A percentile compares a stretch with the other conserved stretches of the same genome.
Evolutionary conservation across 2,329 filamentous ascomycete genomes (phyloP).

Genomic region (Ophiostoma quercus): DNA sequence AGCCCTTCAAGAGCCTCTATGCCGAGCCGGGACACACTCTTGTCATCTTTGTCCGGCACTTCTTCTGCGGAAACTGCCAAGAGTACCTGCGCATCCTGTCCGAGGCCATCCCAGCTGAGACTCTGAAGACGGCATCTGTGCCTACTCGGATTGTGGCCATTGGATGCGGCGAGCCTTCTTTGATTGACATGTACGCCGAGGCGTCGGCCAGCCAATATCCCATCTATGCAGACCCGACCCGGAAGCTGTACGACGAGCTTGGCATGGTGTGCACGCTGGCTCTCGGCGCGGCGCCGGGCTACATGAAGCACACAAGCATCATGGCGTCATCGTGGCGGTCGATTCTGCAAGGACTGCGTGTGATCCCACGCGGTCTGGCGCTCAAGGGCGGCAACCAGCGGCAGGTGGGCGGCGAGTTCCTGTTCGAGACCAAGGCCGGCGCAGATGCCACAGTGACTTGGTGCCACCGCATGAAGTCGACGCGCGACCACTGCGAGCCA

Average conservation of each 20-base stretch:
- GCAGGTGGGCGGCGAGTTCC: constrained; percentile 71
- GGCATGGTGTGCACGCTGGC: constrained; percentile 63
- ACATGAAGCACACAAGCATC: constrained; percentile 54
- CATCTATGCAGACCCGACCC: constrained; percentile 71
- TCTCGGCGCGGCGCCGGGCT: constrained; percentile 56
- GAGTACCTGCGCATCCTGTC: constrained; percentile 64
- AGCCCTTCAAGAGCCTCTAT: constrained; percentile 60
- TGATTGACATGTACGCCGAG: constrained; percentile 62
- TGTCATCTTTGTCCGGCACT: constrained; percentile 71
- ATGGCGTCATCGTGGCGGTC: constrained; percentile 44
- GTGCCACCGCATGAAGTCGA: constrained; percentile 78
- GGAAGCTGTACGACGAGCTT: constrained; percentile 59
- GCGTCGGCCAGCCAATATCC: constrained; percentile 63
- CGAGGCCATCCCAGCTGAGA: constrained; percentile 49
- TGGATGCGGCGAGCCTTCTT: constrained; percentile 63
- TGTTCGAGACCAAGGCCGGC: constrained; percentile 53
- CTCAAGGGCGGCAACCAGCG: constrained; percentile 60
- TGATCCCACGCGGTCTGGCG: constrained; percentile 53
- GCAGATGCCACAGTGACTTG: constrained; percentile 52
- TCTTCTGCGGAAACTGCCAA: constrained; percentile 76
- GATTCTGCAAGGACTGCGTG: constrained; percentile 55
- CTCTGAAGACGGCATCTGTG: constrained; percentile 47
- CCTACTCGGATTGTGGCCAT: constrained; percentile 63
- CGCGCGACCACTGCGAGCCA: constrained; percentile 70
- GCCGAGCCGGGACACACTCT: constrained; percentile 54